These are phyloP conservation scores for Populus ilicifolia DNA, from an alignment of 345 rosid genomes.

Conservation along the genomic window DNA sequence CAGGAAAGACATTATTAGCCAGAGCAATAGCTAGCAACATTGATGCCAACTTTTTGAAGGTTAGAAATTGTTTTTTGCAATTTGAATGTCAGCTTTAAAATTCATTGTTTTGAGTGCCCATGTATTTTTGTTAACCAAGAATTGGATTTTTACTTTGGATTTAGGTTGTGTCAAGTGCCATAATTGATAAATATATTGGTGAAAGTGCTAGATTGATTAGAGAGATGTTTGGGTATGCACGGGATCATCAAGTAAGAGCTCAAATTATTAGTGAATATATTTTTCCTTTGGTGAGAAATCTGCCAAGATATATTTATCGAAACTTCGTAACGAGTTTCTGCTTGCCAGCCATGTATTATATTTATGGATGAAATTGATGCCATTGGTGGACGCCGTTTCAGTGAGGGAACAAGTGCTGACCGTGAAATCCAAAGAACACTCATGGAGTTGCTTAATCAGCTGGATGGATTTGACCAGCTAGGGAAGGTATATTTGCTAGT, in stretches of 20 bases:
- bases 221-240: slow-evolving; percentile 99
- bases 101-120: neutral
- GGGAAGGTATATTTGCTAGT: slow-evolving; percentile 97
- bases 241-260: slow-evolving; percentile 82
- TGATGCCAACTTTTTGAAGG: slow-evolving; percentile 97
- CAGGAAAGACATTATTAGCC: slow-evolving; percentile 94
- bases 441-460: slow-evolving; percentile 97
- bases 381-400: slow-evolving; percentile 97
- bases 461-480: slow-evolving; percentile 97
- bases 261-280: neutral
- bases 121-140: neutral
- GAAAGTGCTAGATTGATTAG: slow-evolving; percentile 96
- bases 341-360: slow-evolving; percentile 80
- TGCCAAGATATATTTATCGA: neutral
- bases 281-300: neutral
- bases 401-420: slow-evolving; percentile 98
- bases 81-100: neutral
- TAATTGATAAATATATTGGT: slow-evolving; percentile 94
- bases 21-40: slow-evolving; percentile 98
- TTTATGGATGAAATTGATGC: slow-evolving; percentile 99
- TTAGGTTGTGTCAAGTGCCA: slow-evolving; percentile 95
- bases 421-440: slow-evolving; percentile 98
- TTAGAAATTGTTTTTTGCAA: slow-evolving; percentile 9
- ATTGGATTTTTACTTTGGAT: neutral
- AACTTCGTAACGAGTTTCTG: neutral